These are phyloP conservation scores for Eutrema yunnanense DNA, from an alignment of 345 rosid genomes.

Conservation along the genomic window DNA sequence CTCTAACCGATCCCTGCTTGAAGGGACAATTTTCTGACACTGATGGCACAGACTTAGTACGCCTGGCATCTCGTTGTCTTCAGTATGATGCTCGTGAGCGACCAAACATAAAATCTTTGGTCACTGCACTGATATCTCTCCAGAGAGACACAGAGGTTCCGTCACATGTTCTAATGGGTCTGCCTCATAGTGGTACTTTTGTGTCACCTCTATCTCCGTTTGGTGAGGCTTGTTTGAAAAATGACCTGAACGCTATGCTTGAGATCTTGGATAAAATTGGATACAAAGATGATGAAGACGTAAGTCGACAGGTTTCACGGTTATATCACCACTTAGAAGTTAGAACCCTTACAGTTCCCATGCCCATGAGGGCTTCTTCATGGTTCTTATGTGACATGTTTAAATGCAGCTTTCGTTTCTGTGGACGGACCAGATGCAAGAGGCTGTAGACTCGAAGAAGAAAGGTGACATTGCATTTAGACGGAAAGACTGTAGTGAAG, in stretches of 20 bases:
- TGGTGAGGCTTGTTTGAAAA: constrained; percentile 77
- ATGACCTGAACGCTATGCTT: constrained; percentile 73
- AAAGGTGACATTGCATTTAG: constrained; percentile 78
- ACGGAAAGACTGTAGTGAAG: constrained; percentile 59
- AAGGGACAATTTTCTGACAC: constrained; percentile 72
- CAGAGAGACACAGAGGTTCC: constrained; percentile 84
- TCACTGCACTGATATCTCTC: constrained; percentile 63
- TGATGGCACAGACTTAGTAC: constrained; percentile 73
- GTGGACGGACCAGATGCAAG: constrained; percentile 90
- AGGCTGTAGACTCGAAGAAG: constrained; percentile 70
- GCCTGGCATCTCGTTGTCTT: constrained; percentile 74
- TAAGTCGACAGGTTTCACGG: constrained; percentile 42
- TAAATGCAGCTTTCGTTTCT: constrained; percentile 68
- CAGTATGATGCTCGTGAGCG: constrained; percentile 81
- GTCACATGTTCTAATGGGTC: constrained; percentile 71
- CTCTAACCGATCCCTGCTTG: constrained; percentile 80
- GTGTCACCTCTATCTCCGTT: constrained; percentile 58
- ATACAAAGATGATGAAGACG: constrained; percentile 80
- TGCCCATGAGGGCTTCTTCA: not conserved
- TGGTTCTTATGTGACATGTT: not conserved
- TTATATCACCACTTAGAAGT: not conserved
- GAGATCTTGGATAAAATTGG: constrained; percentile 74
- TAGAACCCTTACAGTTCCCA: not conserved
- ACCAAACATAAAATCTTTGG: constrained; percentile 68
- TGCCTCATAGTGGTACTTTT: constrained; percentile 41